Evolutionary conservation across 352 stramenopile species (phyloP).

Genomic region (Globisporangium sylvaticum): DNA sequence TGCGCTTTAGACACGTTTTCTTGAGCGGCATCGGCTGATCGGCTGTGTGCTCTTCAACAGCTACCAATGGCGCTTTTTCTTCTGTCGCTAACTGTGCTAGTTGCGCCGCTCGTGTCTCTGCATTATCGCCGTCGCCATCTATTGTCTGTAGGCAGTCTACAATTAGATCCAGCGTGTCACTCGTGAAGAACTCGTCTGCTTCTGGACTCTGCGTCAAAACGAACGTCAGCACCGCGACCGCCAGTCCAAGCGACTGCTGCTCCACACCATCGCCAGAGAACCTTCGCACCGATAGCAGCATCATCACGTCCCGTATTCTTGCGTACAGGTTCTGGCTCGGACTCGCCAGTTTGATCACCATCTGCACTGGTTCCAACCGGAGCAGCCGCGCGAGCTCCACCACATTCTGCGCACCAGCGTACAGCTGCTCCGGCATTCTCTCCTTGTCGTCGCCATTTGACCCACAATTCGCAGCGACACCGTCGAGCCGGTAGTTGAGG

Average conservation of each 20-base stretch:
- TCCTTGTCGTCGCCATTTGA: constrained; percentile 5
- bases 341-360: constrained; percentile 31
- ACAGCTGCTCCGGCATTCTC: background rate
- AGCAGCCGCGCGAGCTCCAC: constrained; percentile 40
- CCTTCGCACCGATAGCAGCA: constrained; percentile 10
- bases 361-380: constrained; percentile 26
- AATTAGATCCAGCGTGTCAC: constrained; percentile 32
- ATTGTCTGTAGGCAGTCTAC: constrained; percentile 8
- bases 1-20: constrained; percentile 56
- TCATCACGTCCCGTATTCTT: constrained; percentile 34
- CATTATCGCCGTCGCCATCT: background rate
- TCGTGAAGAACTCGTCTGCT: constrained; percentile 30
- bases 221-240: constrained; percentile 36
- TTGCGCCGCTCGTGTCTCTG: background rate
- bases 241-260: constrained; percentile 16
- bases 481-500: constrained; percentile 57
- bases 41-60: background rate
- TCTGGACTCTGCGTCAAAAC: constrained; percentile 30
- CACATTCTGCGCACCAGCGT: constrained; percentile 24
- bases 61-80: background rate
- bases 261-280: background rate
- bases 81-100: background rate
- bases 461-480: constrained; percentile 25
- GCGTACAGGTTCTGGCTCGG: constrained; percentile 16
- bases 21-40: constrained; percentile 12